These are phyloP conservation scores for Candida ortonii DNA, from an alignment of 805 yeast genomes.

Conservation along the genomic window DNA sequence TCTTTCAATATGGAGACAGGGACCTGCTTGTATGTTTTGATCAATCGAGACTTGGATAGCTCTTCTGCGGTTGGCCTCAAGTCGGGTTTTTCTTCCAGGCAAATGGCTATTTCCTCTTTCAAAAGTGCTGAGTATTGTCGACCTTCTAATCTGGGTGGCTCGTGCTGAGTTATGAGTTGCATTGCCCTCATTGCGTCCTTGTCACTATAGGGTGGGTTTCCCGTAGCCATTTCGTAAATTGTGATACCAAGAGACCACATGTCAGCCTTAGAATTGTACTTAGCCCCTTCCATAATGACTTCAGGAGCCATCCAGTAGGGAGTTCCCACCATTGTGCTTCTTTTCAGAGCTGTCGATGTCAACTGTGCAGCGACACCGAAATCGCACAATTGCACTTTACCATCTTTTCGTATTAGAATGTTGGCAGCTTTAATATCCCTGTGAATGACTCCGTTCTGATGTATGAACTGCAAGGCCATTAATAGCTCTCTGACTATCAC, in stretches of 20 bases:
- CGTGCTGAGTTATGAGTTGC: conserved; percentile 87
- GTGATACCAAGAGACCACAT: conserved; percentile 98
- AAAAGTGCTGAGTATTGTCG: conserved; percentile 69
- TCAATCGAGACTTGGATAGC: conserved; percentile 67
- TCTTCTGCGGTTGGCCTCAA: conserved; percentile 89
- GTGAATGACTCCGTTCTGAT: conserved; percentile 87
- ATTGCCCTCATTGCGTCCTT: conserved; percentile 93
- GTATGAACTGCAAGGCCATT: conserved; percentile 76
- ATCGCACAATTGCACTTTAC: conserved; percentile 88
- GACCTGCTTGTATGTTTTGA: conserved; percentile 56
- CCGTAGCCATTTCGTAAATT: conserved; percentile 89
- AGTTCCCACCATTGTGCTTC: conserved; percentile 94
- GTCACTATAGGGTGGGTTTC: conserved; percentile 96
- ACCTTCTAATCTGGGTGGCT: conserved; percentile 95
- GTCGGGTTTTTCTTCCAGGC: conserved; percentile 90
- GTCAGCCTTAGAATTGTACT: conserved; percentile 88
- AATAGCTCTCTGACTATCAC: conserved; percentile 83
- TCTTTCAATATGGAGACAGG: conserved; percentile 67
- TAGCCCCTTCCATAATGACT: conserved; percentile 86
- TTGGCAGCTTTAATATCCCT: conserved; percentile 97
- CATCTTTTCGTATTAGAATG: conserved; percentile 77
- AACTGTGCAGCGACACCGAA: conserved; percentile 98
- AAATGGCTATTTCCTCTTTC: conserved; percentile 86
- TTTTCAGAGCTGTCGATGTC: conserved; percentile 66
- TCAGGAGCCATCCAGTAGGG: conserved; percentile 99